Evolutionary conservation across 352 stramenopile genomes (phyloP), one percentile per base, ranked within the genome.

Genomic region (Phytopythium boreale): DNA sequence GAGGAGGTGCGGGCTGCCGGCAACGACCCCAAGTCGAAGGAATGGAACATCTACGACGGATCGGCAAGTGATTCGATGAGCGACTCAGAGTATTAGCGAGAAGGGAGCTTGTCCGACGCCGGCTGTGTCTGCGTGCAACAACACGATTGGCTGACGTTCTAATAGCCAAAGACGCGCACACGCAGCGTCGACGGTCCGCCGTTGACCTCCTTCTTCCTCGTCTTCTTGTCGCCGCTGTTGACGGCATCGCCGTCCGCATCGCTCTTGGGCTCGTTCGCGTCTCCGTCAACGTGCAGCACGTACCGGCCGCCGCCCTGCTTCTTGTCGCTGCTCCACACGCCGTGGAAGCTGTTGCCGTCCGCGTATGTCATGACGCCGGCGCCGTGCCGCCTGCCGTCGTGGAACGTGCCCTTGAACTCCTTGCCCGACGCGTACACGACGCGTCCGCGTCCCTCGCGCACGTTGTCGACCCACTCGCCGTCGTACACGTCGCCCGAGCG

Each of bases 311-410:
- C 80, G 26, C 88, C 90, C 64, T 96, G 83, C 29, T 93, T 89
- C 59, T 95, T 83, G 64, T 97, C 92, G 27, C 87, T 75, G 59
- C 86, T 81, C 92, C 92, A 98, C 24, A 88, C 72, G 8, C 94
- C 94, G 31, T 89, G 78, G 66, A 89, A 97, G 10, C 73, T 71
- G 59, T 95, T 95, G 24, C 90, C 89, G 56, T 94, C 88, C 0
- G 66, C 60, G 50, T 95, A 97, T 11, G 69, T 89, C 76, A 97
- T 89, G 34, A 92, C 67, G 0, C 90, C 92, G 1, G 75, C 34
- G 22, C 92, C 93, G 39, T 96, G 83, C 7, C 86, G 77, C 11
- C 77, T 71, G 5, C 92, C 92, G 39, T 89, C 67, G 44, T 86
- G 74, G 64, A 97, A 97, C 17, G 84, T 87, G 14, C 91, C 91